Conservation (phyloP, 2,329 filamentous ascomycete species). For the Chaetoscypha palmicola region DNA sequence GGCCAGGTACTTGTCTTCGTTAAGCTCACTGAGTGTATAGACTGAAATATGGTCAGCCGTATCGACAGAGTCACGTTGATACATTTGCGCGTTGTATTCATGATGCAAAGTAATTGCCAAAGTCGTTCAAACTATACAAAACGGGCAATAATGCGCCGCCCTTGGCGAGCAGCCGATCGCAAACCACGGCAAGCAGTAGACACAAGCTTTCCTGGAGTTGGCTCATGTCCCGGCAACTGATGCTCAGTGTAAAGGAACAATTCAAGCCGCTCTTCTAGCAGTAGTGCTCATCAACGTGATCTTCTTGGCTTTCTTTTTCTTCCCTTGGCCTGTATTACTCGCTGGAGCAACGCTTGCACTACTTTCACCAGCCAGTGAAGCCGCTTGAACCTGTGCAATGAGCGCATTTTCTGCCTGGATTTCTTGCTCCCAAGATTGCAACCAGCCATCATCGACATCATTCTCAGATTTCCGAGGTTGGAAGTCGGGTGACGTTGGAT, state of each 20-base stretch:
- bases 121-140: too few relatives aligned
- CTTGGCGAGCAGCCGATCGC: too few relatives aligned
- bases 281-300: constrained; percentile 64
- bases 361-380: constrained; percentile 32
- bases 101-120: too few relatives aligned
- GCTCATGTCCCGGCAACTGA: too few relatives aligned
- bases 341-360: constrained; percentile 6
- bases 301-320: constrained; percentile 67
- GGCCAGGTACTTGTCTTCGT: too few relatives aligned
- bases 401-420: constrained; percentile 53
- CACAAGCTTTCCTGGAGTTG: too few relatives aligned
- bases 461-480: constrained; percentile 27
- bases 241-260: background rate
- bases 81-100: too few relatives aligned
- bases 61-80: too few relatives aligned
- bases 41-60: too few relatives aligned
- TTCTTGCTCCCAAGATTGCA: constrained; percentile 76
- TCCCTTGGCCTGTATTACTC: constrained; percentile 32
- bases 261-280: constrained; percentile 35
- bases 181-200: too few relatives aligned
- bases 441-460: constrained; percentile 70
- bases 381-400: constrained; percentile 52
- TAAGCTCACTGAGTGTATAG: too few relatives aligned
- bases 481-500: constrained; percentile 49
- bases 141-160: too few relatives aligned